phyloP scores from a whole-genome alignment of 495 filamentous ascomycete species.

The Viridothelium virens region DNA sequence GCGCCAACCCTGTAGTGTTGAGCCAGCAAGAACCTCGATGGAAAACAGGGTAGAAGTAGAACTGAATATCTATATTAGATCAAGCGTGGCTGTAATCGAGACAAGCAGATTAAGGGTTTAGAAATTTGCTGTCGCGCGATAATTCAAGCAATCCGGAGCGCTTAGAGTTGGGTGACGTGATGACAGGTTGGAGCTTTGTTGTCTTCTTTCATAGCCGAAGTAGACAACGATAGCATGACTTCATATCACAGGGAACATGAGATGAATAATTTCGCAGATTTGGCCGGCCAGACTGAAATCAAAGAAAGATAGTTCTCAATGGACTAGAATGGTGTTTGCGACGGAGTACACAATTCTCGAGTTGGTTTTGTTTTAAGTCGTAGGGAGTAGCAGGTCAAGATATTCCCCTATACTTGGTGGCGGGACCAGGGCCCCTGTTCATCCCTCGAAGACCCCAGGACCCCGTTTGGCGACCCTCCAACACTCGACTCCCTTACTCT shows the following conservation, averaged over 20 bases:
- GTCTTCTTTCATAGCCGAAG: background rate
- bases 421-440: background rate
- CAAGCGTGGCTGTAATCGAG: background rate
- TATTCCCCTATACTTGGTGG: no score
- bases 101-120: background rate
- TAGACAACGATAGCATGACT: background rate
- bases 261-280: no score
- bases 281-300: no score
- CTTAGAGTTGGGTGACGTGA: slow-evolving; percentile 7
- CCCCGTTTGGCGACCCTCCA: background rate
- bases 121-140: background rate
- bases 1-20: background rate
- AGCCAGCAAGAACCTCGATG: no score
- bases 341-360: no score
- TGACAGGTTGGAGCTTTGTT: slow-evolving; percentile 7
- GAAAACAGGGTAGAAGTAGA: no score
- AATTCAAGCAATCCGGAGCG: background rate
- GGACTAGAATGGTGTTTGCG: no score
- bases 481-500: slow-evolving; percentile 1
- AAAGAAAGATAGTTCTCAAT: no score
- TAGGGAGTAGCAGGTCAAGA: no score
- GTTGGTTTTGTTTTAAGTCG: no score
- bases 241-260: background rate
- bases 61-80: background rate
- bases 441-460: background rate